Conservation (phyloP, 495 filamentous ascomycete species). For the Thermothielavioides terrestris region DNA sequence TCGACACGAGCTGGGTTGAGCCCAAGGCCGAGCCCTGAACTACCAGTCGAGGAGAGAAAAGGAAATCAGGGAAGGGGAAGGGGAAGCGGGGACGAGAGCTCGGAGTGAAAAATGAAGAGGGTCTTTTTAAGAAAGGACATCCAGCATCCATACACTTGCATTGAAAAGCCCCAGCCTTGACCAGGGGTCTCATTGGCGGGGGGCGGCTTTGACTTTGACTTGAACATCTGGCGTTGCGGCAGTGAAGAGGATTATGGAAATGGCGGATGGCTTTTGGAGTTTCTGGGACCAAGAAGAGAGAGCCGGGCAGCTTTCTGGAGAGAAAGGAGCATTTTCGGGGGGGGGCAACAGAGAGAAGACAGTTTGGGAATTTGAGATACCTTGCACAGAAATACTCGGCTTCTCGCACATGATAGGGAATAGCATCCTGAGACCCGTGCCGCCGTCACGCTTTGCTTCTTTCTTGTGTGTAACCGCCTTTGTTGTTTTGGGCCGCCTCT, state of each 20-base stretch:
- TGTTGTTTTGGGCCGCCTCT: no score
- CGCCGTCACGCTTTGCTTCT: not conserved
- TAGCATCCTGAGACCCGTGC: no score
- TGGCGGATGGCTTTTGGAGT: not conserved
- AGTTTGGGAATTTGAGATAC: not conserved
- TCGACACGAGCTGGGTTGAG: slow-evolving; percentile 22
- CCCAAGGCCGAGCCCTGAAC: slow-evolving; percentile 7
- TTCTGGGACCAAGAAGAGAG: not conserved
- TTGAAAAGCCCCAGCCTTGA: not conserved
- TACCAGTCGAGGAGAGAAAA: not conserved
- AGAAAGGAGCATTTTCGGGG: slow-evolving; percentile 1
- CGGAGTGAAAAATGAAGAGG: not conserved
- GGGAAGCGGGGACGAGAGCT: not conserved
- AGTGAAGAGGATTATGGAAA: not conserved
- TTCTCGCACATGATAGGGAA: not conserved
- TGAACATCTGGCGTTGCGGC: slow-evolving; percentile 4
- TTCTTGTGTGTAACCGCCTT: not conserved
- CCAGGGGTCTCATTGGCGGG: not conserved
- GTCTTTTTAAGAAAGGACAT: not conserved
- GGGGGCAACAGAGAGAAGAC: not conserved
- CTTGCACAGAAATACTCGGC: not conserved
- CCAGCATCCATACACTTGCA: not conserved
- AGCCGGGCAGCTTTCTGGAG: slow-evolving; percentile 7
- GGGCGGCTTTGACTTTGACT: no score
- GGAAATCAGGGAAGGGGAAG: not conserved